Base-by-base conservation (phyloP, 2,329 filamentous ascomycete genomes). In the Albifimbria verrucaria region DNA sequence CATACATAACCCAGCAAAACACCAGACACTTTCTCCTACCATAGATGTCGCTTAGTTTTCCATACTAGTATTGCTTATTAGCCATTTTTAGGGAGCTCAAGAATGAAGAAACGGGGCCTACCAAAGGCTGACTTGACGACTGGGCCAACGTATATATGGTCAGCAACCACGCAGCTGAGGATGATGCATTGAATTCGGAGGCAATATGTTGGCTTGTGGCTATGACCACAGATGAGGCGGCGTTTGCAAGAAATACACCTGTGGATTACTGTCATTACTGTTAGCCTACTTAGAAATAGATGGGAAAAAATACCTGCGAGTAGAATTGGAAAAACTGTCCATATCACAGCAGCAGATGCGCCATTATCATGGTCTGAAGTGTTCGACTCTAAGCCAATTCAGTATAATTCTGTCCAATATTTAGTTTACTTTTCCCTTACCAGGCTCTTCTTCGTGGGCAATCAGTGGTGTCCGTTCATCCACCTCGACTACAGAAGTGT, bases 211-310 rank as follows among this genome's bases (percentile, higher is more conserved):
- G 51, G 23, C 53, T 50, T 17, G 51, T 55, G 1, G 56, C 56
- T 5, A 57, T 49, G 7, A 57, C 53, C 6, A 57, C 44, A 2
- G 56, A 55, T 18, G 53, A 54, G 23, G 52, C 52, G 5, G 51
- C 52, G 23, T 57, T 55, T 24, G 56, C 54, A 9, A 57, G 32
- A 24, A 53, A 53, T 17, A 57, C 50, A 2, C 55, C 55, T 54
- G 10, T 5, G 25, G 15, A 4, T 3, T n/a, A n/a, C 21, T 2
- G 3, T 49, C 17, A 49, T 36, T n/a, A 6, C 11, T 15, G 32
- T 4, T 39, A 5, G 26, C 32, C 12, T 39, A n/a, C n/a, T n/a
- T n/a, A n/a, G n/a, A n/a, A n/a, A n/a, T n/a, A n/a, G n/a, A n/a
- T n/a, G 32, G 12, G 32, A 17, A 4, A n/a, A 12, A 6, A 32